Base-by-base conservation (phyloP, 2,329 filamentous ascomycete species). In the Nothophaeocryptopus gaeumannii region DNA sequence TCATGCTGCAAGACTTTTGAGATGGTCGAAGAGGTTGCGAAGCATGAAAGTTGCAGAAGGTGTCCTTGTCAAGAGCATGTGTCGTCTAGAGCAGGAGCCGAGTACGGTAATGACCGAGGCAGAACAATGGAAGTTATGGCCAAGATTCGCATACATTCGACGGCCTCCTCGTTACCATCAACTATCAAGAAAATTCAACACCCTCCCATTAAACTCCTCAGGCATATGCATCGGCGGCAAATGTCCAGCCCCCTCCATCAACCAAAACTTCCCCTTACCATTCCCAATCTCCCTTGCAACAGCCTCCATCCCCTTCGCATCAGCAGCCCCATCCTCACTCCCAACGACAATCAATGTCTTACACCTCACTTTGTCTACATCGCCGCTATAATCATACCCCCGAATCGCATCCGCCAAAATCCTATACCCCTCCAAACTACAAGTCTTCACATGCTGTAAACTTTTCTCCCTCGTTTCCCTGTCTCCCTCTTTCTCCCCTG, bases 191-290 rank as follows among this genome's bases (percentile, higher is more conserved):
- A 61, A 58, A 34, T 33, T 35, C 43, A 63, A 5, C 55, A 60
- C 46, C 40, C 61, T n/a, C 47, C 45, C 46, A n/a, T 56, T 44
- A 48, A 64, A 64, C 40, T 61, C 54, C 39, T 55, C 51, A 13
- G 49, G 33, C 51, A 53, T 50, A 30, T 66, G 62, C 55, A 66
- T 58, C 26, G 62, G 62, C 38, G 61, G 63, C 45, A 65, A 45
- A 57, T 66, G 63, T 9, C 63, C 63, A 31, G 58, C 58, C 5
- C 54, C 54, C 34, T 58, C 46, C 58, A 64, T 55, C 47, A 44
- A 41, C 38, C 59, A 59, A 50, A 53, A 63, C 31, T 40, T 13
- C 53, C 56, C 14, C 50, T 53, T 39, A 3, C 20, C 20, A 20
- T 12, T 40, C 11, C 34, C 30, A 26, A 63, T 58, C 50, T 45